A percentile compares a stretch with the other conserved stretches of the same genome.
Evolutionary conservation across 805 yeast genomes (phyloP).

Genomic region (Nakazawaea wickerhamii): DNA sequence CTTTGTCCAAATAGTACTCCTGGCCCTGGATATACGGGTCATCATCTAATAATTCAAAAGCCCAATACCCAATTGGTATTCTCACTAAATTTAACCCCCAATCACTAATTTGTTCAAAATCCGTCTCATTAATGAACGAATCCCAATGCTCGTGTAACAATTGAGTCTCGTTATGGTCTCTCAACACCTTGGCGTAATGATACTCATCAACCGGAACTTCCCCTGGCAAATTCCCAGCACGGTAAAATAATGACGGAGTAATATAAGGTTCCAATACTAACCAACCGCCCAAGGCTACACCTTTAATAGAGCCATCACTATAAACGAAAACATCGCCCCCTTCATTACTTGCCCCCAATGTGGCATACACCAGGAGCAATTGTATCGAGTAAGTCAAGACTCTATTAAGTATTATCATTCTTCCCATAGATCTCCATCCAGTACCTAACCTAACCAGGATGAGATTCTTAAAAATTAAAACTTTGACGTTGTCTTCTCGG

Average conservation of each 20-base stretch:
- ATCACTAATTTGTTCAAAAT: slow-evolving; percentile 52
- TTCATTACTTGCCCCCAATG: neutral
- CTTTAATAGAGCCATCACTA: slow-evolving; percentile 26
- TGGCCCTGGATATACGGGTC: slow-evolving; percentile 93
- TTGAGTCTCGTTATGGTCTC: slow-evolving; percentile 47
- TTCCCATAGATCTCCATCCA: no score
- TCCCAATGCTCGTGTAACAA: slow-evolving; percentile 70
- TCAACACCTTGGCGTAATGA: slow-evolving; percentile 56
- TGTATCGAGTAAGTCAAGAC: neutral
- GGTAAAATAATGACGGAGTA: slow-evolving; percentile 69
- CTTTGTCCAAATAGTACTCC: slow-evolving; percentile 62
- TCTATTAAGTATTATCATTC: neutral
- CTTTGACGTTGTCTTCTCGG: no score
- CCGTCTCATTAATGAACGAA: slow-evolving; percentile 68
- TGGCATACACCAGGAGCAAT: neutral
- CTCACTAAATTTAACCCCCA: slow-evolving; percentile 80
- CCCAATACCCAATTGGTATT: slow-evolving; percentile 96
- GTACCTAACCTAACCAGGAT: no score
- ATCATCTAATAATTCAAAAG: slow-evolving; percentile 50
- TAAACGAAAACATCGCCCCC: neutral
- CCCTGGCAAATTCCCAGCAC: slow-evolving; percentile 34
- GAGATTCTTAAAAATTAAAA: no score
- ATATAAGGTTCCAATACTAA: slow-evolving; percentile 82
- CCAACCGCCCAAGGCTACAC: slow-evolving; percentile 91
- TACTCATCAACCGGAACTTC: slow-evolving; percentile 79